Conservation (phyloP, 345 rosid species). For the Euphorbia lathyris region DNA sequence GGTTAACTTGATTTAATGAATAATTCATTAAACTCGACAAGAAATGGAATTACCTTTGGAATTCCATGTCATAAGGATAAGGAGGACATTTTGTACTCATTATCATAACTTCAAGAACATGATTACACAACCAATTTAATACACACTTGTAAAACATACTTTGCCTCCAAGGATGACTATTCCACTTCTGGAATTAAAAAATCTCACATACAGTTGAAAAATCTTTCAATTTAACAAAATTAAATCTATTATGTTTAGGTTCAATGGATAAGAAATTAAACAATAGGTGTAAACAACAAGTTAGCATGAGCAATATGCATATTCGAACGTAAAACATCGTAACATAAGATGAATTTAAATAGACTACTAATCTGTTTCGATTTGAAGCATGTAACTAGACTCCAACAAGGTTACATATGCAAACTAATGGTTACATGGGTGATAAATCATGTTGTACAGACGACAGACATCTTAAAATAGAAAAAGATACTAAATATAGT, state of each 20-base stretch:
- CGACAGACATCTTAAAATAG: no score
- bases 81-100: slow-evolving; percentile 26
- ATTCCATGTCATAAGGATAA: slow-evolving; percentile 66
- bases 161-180: background rate
- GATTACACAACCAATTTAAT: background rate
- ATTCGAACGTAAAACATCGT: background rate
- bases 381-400: background rate
- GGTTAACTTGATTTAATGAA: no score
- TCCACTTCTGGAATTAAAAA: background rate
- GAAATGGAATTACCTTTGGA: slow-evolving; percentile 57
- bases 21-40: no score
- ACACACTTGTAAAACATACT: background rate
- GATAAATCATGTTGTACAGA: no score
- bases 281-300: background rate
- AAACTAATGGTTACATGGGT: no score
- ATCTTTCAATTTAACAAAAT: background rate
- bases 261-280: background rate
- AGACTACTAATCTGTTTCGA: background rate
- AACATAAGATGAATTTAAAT: background rate
- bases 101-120: background rate
- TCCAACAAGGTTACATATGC: background rate
- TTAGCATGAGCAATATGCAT: background rate
- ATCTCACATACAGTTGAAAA: background rate
- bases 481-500: no score
- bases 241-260: background rate